These are phyloP conservation scores for Piper longum DNA, from an alignment of 164 flowering plant species.

Conservation along the genomic window DNA sequence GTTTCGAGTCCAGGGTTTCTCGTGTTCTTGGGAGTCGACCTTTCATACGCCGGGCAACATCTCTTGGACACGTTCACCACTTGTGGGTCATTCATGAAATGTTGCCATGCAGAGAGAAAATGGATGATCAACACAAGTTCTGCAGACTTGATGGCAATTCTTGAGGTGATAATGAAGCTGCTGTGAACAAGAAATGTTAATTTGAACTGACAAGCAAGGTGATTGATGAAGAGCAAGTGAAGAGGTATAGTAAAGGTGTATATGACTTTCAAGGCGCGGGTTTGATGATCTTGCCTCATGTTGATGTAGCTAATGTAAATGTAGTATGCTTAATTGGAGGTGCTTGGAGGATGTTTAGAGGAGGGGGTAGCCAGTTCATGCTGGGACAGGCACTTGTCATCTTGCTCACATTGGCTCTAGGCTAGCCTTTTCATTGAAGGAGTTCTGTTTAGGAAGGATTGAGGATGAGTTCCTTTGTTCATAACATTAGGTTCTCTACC, in stretches of 20 bases:
- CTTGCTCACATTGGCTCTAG: conserved; percentile 2
- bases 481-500: conserved; percentile 1
- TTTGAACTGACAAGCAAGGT: conserved; percentile 25
- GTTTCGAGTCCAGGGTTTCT: conserved; percentile 19
- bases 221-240: conserved; percentile 10
- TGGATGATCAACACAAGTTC: conserved; percentile 14
- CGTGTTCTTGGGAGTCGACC: conserved; percentile 1
- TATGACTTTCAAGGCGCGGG: conserved; percentile 21
- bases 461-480: conserved; percentile 3
- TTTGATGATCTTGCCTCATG: conserved; percentile 12
- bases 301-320: conserved; percentile 11
- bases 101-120: conserved; percentile 13
- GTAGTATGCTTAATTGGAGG: conserved; percentile 9
- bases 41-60: conserved; percentile 8
- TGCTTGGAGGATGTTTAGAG: conserved; percentile 4
- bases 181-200: conserved; percentile 11
- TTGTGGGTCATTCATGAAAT: conserved; percentile 12
- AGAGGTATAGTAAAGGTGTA: conserved; percentile 12
- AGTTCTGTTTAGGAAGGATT: conserved; percentile 11
- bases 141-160: conserved; percentile 5
- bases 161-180: conserved; percentile 7
- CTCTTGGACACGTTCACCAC: conserved; percentile 2
- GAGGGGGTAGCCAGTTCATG: conserved; percentile 8
- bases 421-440: conserved; percentile 19
- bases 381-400: conserved; percentile 14